Evolutionary conservation across 495 filamentous ascomycete genomes (phyloP), one percentile per base, ranked within the genome.

Genomic region (Rusavskia elegans): DNA sequence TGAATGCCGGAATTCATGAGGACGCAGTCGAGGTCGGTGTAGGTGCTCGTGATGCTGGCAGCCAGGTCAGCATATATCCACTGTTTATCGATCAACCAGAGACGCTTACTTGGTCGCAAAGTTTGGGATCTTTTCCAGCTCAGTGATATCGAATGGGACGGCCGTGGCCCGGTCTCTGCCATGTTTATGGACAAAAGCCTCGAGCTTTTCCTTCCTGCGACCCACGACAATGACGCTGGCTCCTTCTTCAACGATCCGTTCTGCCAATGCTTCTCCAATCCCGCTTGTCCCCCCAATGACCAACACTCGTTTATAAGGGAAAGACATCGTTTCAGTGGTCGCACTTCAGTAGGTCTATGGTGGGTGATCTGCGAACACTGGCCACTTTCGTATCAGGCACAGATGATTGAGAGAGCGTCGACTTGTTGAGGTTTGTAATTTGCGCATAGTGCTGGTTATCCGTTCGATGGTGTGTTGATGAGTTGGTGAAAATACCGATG

Each of bases 221-320:
- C 84, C 85, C 17, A 79, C 70, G 16, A 76, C 73, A 23, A 86
- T 75, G 16, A 87, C 72, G 44, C 69, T 67, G 60, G 71, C 70
- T 25, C 79, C 82, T 48, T 76, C 72, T 23, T 75, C 61, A 16
- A 87, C 68, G 54, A 88, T 63, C 52, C 75, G 78, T 52, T 73
- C 71, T 3, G 83, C 79, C 25, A 89, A 66, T 0, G 78, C 81
- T 23, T 69, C 61, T 45, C 85, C 84, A 54, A 89, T 87, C 51
- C 84, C 83, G 17, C 76, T 76, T 13, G 83, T 87, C 37, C 82
- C 83, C 25, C 85, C 83, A 49, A 86, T 70, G 51, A 87, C 58
- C 19, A 88, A 79, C 30, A 85, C 76, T 52, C 76, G 81, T 54
- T 82, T 81, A 64, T 85, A 87, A 0, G 71, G 67, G 59, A 82